Base-by-base conservation (phyloP, 306 rosid species). In the Sophora flavescens region DNA sequence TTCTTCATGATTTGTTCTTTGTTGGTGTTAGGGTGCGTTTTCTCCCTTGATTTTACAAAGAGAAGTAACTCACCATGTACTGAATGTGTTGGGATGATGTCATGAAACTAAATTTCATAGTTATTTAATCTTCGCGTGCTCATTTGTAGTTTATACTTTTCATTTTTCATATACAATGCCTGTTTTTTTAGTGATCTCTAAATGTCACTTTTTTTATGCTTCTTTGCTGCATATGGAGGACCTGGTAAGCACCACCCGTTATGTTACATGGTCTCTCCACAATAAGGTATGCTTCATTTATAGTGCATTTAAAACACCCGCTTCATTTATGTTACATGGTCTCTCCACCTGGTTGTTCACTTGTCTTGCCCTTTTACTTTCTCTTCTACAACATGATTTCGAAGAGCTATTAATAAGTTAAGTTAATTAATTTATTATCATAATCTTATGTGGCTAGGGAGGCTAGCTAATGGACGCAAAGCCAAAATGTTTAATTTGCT, bases 211-310 rank as follows among this genome's bases (percentile, higher is more conserved):
- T 53, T 53, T 70, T 58, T 13, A 66, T 63, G 30, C 60, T 53
- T 57, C 41, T 68, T 72, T 74, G 83, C 74, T 82, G 76, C 83
- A 95, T 97, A 80, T 92, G 97, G 97, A 97, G 92, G 98, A 95
- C 84, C 85, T 95, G 85, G 86, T 90, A n/a, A n/a, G n/a, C n/a
- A n/a, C n/a, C n/a, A n/a, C n/a, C n/a, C n/a, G n/a, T n/a, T 95
- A 95, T 47, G 97, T 95, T 64, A 84, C 97, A 53, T 95, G 98
- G n/a, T n/a, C n/a, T n/a, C n/a, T n/a, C n/a, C n/a, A n/a, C n/a
- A 95, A 95, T 74, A 95, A 95, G 98, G 98, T 92, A 81, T 80
- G 42, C 57, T 76, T 87, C 76, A 63, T 51, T 26, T 57, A 35
- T 12, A 28, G 47, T 47, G 70, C 67, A 50, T 84, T 69, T 39